A percentile compares a stretch with the other conserved stretches of the same genome.
These are phyloP conservation scores for Mucor mucedo DNA, from an alignment of 371 early-diverging fungal species.

Conservation along the genomic window DNA sequence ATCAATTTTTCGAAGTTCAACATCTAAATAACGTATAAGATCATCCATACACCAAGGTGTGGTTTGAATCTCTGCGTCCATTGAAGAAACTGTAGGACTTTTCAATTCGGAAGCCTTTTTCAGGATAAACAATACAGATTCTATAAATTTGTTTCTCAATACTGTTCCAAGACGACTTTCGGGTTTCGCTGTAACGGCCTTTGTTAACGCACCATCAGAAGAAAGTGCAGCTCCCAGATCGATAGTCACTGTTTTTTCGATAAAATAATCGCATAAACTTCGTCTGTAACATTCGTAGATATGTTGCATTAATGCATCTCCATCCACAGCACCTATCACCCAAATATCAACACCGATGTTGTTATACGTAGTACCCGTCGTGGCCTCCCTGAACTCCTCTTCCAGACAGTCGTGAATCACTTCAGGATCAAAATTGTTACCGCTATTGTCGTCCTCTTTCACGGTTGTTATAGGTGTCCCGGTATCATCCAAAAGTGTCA, in stretches of 20 bases:
- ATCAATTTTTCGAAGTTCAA: conserved; percentile 44
- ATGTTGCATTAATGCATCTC: conserved; percentile 57
- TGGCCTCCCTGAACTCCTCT: conserved; percentile 40
- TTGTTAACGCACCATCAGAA: conserved; percentile 23
- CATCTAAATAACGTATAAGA: conserved; percentile 39
- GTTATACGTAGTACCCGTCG: conserved; percentile 32
- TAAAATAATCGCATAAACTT: conserved; percentile 73
- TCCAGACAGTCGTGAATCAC: conserved; percentile 38
- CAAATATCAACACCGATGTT: conserved; percentile 72
- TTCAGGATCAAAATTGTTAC: conserved; percentile 36
- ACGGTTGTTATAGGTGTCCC: conserved; percentile 41
- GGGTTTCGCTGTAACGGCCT: conserved; percentile 19
- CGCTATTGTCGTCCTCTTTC: conserved; percentile 15
- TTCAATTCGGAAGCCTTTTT: conserved; percentile 57
- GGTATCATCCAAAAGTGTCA: conserved; percentile 61
- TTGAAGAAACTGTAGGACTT: conserved; percentile 65
- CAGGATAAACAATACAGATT: conserved; percentile 56
- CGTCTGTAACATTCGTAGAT: conserved; percentile 65
- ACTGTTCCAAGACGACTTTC: conserved; percentile 34
- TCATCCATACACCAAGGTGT: conserved; percentile 58
- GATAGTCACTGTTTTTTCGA: conserved; percentile 67
- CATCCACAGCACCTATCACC: conserved; percentile 68
- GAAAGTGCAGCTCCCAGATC: conserved; percentile 38
- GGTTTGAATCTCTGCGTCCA: conserved; percentile 35
- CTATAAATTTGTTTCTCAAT: conserved; percentile 60